Percentiles rank a stretch among this genome's conserved stretches.
These are phyloP conservation scores for Globisporangium spinosum DNA, from an alignment of 352 stramenopile species.

Conservation along the genomic window DNA sequence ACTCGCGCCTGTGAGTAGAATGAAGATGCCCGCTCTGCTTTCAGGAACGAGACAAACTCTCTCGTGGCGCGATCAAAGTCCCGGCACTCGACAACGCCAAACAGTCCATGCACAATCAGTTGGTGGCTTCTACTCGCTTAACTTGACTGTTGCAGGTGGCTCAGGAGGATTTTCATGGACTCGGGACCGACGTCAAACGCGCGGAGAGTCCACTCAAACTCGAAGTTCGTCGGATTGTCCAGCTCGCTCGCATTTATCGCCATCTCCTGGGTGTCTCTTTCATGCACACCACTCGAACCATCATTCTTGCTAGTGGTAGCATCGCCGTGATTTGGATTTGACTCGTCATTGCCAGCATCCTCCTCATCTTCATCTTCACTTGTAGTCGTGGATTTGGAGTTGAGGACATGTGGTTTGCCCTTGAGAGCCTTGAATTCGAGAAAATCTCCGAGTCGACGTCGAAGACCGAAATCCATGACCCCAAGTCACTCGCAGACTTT, in stretches of 20 bases:
- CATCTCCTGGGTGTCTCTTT: not conserved
- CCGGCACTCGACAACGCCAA: slow-evolving; percentile 49
- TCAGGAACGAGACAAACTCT: slow-evolving; percentile 26
- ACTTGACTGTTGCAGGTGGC: slow-evolving; percentile 4
- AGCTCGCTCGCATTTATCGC: not conserved
- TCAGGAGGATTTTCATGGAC: slow-evolving; percentile 37
- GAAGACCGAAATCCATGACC: slow-evolving; percentile 21
- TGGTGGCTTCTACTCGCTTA: not conserved
- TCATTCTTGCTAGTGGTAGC: not conserved
- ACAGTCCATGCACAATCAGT: slow-evolving; percentile 49
- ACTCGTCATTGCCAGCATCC: slow-evolving; percentile 3
- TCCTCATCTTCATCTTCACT: slow-evolving; percentile 29
- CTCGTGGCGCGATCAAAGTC: slow-evolving; percentile 46
- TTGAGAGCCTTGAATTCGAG: slow-evolving; percentile 8
- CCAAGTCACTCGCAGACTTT: slow-evolving; percentile 9
- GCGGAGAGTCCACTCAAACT: slow-evolving; percentile 55
- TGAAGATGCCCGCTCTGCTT: slow-evolving; percentile 14
- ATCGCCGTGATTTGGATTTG: not conserved
- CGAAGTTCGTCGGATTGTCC: slow-evolving; percentile 25
- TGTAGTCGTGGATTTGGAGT: not conserved
- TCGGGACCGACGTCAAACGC: slow-evolving; percentile 59
- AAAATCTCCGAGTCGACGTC: slow-evolving; percentile 24
- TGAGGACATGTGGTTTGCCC: slow-evolving; percentile 9
- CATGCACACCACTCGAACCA: not conserved
- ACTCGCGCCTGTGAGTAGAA: not conserved